Percentiles rank a stretch among this genome's conserved stretches.
phyloP scores from a whole-genome alignment of 257 asterid genomes.

The Nicotiana paniculata region DNA sequence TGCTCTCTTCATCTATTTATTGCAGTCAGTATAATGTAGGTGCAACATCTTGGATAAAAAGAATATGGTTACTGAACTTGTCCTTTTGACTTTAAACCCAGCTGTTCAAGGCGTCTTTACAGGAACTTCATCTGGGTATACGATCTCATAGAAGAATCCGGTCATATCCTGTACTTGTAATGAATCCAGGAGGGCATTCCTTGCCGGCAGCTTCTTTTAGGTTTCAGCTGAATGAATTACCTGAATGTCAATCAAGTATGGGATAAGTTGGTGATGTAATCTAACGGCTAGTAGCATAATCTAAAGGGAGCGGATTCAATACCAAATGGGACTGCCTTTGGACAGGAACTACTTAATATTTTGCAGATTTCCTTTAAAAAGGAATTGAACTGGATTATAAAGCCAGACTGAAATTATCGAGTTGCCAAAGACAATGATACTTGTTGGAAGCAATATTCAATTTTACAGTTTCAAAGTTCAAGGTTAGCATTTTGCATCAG shows the following conservation, averaged over 20 bases:
- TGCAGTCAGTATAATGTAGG: neutral
- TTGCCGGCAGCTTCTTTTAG: constrained; percentile 8
- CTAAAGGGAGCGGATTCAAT: no score
- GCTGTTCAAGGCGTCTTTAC: neutral
- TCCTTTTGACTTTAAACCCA: neutral
- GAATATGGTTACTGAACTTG: neutral
- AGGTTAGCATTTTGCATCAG: neutral
- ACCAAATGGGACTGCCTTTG: no score
- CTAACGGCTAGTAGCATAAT: neutral
- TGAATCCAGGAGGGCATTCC: neutral
- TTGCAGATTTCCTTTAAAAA: neutral
- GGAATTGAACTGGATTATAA: neutral
- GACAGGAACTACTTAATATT: neutral
- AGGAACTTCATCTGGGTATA: neutral
- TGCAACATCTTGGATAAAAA: neutral
- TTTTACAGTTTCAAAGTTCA: no score
- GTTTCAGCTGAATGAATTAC: constrained; percentile 4
- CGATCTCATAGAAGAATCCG: neutral
- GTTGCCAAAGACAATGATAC: neutral
- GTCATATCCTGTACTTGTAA: neutral
- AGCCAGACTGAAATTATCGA: neutral
- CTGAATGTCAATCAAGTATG: neutral
- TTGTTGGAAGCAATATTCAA: neutral
- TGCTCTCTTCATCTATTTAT: constrained; percentile 1
- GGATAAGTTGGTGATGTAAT: neutral